Evolutionary conservation across 2,329 filamentous ascomycete species (phyloP).

Genomic region (Phoma sp.): DNA sequence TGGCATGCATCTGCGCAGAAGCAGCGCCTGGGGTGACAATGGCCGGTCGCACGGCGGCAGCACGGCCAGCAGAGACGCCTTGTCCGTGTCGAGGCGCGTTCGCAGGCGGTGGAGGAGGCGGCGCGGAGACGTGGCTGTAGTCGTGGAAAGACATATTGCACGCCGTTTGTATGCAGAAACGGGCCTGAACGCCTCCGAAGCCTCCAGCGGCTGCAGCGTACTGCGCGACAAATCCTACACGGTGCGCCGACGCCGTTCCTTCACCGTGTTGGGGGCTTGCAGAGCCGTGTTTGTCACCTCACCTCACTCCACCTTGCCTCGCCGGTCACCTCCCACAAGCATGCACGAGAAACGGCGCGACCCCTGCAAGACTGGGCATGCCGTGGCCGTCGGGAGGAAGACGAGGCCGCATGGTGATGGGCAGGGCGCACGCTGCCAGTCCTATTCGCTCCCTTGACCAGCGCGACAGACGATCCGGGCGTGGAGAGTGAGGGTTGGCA

Average conservation of each 20-base stretch:
- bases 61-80: conserved; percentile 12
- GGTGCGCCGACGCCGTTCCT: conserved; percentile 15
- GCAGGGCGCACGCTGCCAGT: conserved; percentile 6
- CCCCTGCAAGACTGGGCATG: conserved; percentile 18
- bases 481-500: conserved; percentile 23
- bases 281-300: conserved; percentile 26
- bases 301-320: conserved; percentile 5
- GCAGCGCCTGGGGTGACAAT: conserved; percentile 46
- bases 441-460: conserved; percentile 27
- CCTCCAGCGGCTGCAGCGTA: conserved; percentile 41
- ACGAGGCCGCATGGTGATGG: conserved; percentile 23
- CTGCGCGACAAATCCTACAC: conserved; percentile 28
- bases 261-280: conserved; percentile 13
- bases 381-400: conserved; percentile 16
- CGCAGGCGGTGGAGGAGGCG: conserved; percentile 36
- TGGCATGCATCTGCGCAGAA: conserved; percentile 48
- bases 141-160: conserved; percentile 33
- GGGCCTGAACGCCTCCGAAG: conserved; percentile 36
- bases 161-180: conserved; percentile 12
- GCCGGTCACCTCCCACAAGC: conserved; percentile 1
- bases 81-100: conserved; percentile 33
- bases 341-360: conserved; percentile 11
- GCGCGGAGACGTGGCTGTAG: conserved; percentile 19
- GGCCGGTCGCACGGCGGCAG: conserved; percentile 49
- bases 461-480: conserved; percentile 25